phyloP scores from a whole-genome alignment of 176 grass and related monocot species.

The Panicum miliaceum region DNA sequence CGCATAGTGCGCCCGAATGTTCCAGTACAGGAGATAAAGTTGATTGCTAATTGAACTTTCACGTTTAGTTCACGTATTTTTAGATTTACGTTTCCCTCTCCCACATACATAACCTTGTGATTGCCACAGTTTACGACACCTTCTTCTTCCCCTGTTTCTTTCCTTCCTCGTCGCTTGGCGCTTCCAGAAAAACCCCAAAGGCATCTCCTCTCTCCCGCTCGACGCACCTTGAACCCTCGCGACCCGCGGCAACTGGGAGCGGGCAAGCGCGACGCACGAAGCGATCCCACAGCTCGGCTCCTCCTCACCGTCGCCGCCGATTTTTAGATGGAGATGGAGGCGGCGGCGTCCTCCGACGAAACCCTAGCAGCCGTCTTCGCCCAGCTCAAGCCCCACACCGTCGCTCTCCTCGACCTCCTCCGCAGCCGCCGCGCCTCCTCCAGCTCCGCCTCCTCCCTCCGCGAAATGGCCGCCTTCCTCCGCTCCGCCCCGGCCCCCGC shows the following conservation, averaged over 20 bases:
- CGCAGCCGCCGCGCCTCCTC: constrained; percentile 55
- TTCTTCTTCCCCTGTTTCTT: too few relatives aligned
- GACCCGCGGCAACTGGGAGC: background rate
- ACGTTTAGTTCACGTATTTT: too few relatives aligned
- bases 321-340: constrained; percentile 16
- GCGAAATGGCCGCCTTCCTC: constrained; percentile 68
- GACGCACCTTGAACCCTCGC: constrained; percentile 15
- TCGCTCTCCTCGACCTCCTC: constrained; percentile 78
- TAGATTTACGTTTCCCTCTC: too few relatives aligned
- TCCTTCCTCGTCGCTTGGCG: too few relatives aligned
- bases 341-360: constrained; percentile 53
- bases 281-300: constrained; percentile 2
- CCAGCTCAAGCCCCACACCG: constrained; percentile 79
- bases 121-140: background rate
- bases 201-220: constrained; percentile 1
- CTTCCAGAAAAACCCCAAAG: background rate
- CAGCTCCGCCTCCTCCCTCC: constrained; percentile 53
- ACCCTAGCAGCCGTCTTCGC: constrained; percentile 64
- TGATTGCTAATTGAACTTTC: too few relatives aligned
- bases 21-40: too few relatives aligned
- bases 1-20: too few relatives aligned
- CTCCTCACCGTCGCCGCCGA: constrained; percentile 4
- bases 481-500: constrained; percentile 51
- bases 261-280: background rate
- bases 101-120: background rate